These are phyloP conservation scores for Leishmania gerbilli DNA, from an alignment of 208 protist species.

Conservation along the genomic window DNA sequence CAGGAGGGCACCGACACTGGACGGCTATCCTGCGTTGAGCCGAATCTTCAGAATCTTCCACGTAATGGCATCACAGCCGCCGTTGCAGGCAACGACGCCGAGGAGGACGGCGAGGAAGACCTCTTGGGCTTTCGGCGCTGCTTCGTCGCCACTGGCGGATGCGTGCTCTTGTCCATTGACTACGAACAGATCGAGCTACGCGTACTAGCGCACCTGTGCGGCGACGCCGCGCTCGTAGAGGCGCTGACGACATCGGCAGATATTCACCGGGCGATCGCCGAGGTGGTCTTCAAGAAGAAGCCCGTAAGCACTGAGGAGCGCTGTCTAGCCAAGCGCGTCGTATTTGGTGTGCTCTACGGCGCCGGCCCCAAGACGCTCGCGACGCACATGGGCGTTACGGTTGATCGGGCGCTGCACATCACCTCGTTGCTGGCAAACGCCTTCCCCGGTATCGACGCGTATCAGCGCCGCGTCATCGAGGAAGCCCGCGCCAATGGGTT, in stretches of 20 bases:
- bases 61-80: slow-evolving; percentile 32
- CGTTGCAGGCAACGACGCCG: neutral
- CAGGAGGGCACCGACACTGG: slow-evolving; percentile 91
- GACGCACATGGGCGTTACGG: slow-evolving; percentile 58
- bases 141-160: slow-evolving; percentile 67
- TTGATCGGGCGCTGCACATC: slow-evolving; percentile 69
- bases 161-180: slow-evolving; percentile 79
- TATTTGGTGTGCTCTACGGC: slow-evolving; percentile 91
- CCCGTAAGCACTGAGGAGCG: slow-evolving; percentile 74
- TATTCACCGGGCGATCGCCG: slow-evolving; percentile 80
- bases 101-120: slow-evolving; percentile 31
- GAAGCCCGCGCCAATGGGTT: slow-evolving; percentile 67
- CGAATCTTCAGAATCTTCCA: slow-evolving; percentile 91
- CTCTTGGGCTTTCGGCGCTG: slow-evolving; percentile 72
- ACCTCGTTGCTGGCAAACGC: slow-evolving; percentile 50
- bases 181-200: slow-evolving; percentile 93
- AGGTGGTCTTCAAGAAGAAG: slow-evolving; percentile 74
- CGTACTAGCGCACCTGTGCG: slow-evolving; percentile 87
- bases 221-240: slow-evolving; percentile 60
- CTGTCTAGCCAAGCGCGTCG: slow-evolving; percentile 77
- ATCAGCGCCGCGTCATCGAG: slow-evolving; percentile 64
- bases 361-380: slow-evolving; percentile 74
- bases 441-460: slow-evolving; percentile 72
- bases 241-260: slow-evolving; percentile 71
- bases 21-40: slow-evolving; percentile 86